These are phyloP conservation scores for Pleomassaria siparia DNA, from an alignment of 2,329 filamentous ascomycete species.

Conservation along the genomic window DNA sequence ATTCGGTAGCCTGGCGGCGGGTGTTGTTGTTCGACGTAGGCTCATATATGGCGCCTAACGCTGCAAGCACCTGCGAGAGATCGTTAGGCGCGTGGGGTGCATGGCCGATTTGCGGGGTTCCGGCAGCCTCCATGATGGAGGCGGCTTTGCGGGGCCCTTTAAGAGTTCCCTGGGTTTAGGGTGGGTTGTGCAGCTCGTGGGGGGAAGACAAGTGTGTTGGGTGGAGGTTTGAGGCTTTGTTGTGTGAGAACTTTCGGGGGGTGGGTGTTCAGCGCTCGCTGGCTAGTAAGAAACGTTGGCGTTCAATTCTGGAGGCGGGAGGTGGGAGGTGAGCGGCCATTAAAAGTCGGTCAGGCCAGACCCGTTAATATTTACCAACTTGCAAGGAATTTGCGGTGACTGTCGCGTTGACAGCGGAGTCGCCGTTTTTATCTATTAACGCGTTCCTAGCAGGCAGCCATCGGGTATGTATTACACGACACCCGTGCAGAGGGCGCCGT, in stretches of 20 bases:
- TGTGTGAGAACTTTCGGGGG: constrained; percentile 3
- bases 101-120: constrained; percentile 14
- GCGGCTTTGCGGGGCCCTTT: constrained; percentile 21
- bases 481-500: neutral
- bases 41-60: constrained; percentile 84
- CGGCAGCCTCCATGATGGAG: constrained; percentile 34
- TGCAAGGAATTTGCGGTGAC: neutral
- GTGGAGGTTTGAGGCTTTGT: neutral
- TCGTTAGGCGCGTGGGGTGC: constrained; percentile 16
- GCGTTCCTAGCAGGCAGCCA: neutral
- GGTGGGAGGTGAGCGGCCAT: neutral
- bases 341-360: neutral
- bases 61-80: constrained; percentile 73
- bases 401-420: neutral
- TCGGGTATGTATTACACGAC: neutral
- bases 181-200: neutral
- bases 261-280: neutral
- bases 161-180: constrained; percentile 12
- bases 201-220: neutral
- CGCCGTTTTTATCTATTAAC: neutral
- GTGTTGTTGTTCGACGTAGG: constrained; percentile 77
- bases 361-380: neutral
- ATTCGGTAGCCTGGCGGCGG: constrained; percentile 79
- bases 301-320: constrained; percentile 9
- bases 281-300: neutral